Evolutionary conservation across 768 basidiomycete genomes (phyloP), one percentile per base, ranked within the genome.

Genomic region (Boletus rufocinnamomeus): DNA sequence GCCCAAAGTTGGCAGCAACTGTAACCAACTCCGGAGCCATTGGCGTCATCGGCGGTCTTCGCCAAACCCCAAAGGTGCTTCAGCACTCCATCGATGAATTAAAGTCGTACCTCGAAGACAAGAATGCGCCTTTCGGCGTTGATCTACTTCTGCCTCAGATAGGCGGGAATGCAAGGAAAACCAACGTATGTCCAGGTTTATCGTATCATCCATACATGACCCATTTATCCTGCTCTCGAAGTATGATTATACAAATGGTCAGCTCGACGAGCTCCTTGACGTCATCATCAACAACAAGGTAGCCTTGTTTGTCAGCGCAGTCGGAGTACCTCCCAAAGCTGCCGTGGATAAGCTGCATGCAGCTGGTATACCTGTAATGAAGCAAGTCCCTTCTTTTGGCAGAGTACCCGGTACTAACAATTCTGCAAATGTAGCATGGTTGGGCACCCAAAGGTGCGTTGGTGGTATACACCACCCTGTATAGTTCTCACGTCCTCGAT

Each of bases 11-110:
- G 9, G 93, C 93, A 21, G 93, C 92, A 23, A 85, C 90, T 2
- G 91, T 95, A n/a, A 91, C 91, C n/a, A 95, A 95, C 67, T 84
- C 93, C 23, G 93, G 86, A 64, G 91, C 90, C 6, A 86, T 90
- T 63, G 94, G 94, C 23, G 91, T 94, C 66, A 93, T 95, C 62
- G 94, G 93, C 4, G 94, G 93, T 35, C 72, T 90, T 46, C 81
- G 83, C 38, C 88, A 88, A 67, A 88, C 79, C 52, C 90, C 89
- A 23, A 86, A 84, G 64, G 81, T 89, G 65, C 83, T 93, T 25
- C 80, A 83, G 62, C 77, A 80, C 28, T 80, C 79, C 19, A 89
- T 91, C 49, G 79, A 86, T 25, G 88, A 92, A 65, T 73, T 95
- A 65, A 93, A 92, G 75, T 79, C 77, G 38, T 75, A 85, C 66